Conservation (phyloP, 2,329 filamentous ascomycete genomes). For the Dactylellina leptospora region DNA sequence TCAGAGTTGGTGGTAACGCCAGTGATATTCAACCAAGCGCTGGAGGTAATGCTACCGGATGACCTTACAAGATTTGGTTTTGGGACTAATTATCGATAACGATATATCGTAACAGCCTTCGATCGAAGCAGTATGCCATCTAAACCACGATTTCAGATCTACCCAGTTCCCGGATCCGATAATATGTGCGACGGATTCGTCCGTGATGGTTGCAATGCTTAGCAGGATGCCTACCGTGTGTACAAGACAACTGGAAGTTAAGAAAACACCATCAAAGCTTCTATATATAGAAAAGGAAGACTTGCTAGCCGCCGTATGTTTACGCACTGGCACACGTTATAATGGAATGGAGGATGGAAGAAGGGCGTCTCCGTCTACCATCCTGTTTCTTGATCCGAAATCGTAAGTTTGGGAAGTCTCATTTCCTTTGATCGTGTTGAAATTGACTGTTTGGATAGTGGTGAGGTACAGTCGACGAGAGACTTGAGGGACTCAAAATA, state of each 20-base stretch:
- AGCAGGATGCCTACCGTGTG: slow-evolving; percentile 55
- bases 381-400: slow-evolving; percentile 56
- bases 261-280: slow-evolving; percentile 56
- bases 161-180: slow-evolving; percentile 54
- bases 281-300: slow-evolving; percentile 55
- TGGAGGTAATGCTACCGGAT: slow-evolving; percentile 20
- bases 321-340: slow-evolving; percentile 42
- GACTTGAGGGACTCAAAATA: slow-evolving; percentile 55
- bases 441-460: slow-evolving; percentile 33
- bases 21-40: slow-evolving; percentile 39
- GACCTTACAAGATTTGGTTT: not conserved
- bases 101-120: slow-evolving; percentile 29
- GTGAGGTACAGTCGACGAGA: slow-evolving; percentile 46
- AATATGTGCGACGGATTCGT: slow-evolving; percentile 55
- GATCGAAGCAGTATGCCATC: slow-evolving; percentile 37
- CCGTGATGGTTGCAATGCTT: slow-evolving; percentile 55
- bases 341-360: slow-evolving; percentile 1
- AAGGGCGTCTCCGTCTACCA: slow-evolving; percentile 14
- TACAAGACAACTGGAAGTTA: slow-evolving; percentile 54
- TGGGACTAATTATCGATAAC: not conserved
- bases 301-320: slow-evolving; percentile 55
- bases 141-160: slow-evolving; percentile 51
- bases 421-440: not conserved
- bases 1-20: slow-evolving; percentile 19
- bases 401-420: slow-evolving; percentile 47